These are phyloP conservation scores for Fusarium dimerum DNA, from an alignment of 2,329 filamentous ascomycete genomes.

Conservation along the genomic window DNA sequence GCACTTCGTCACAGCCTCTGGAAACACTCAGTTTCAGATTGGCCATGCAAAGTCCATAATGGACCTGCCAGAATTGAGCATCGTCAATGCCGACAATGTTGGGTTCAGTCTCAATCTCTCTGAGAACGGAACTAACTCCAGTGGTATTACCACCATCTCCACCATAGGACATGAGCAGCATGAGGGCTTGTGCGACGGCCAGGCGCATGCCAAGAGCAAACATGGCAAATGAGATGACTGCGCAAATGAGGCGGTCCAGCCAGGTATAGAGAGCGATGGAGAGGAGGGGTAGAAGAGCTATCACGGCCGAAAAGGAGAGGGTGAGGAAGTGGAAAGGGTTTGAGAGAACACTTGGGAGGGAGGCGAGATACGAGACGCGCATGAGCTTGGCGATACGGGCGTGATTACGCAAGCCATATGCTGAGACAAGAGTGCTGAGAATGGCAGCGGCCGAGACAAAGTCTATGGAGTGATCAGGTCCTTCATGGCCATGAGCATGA, in stretches of 20 bases:
- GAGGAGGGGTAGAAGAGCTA: conserved; percentile 80
- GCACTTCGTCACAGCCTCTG: conserved; percentile 66
- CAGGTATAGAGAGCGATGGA: conserved; percentile 78
- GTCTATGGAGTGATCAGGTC: conserved; percentile 77
- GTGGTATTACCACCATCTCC: conserved; percentile 36
- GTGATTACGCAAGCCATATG: conserved; percentile 86
- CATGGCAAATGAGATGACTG: conserved; percentile 83
- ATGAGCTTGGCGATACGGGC: conserved; percentile 89
- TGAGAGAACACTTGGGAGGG: conserved; percentile 81
- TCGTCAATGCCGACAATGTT: conserved; percentile 79
- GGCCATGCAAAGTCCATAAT: conserved; percentile 95
- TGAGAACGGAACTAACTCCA: conserved; percentile 72
- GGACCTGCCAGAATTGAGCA: conserved; percentile 97
- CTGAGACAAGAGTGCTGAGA: conserved; percentile 78
- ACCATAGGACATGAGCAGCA: conserved; percentile 91
- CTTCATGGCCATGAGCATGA: conserved; percentile 63
- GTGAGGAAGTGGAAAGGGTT: conserved; percentile 97
- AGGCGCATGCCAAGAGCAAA: conserved; percentile 82
- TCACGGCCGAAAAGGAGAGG: conserved; percentile 77
- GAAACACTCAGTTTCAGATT: conserved; percentile 79
- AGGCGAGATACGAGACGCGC: conserved; percentile 79
- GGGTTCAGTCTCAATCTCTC: conserved; percentile 81
- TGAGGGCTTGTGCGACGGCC: conserved; percentile 82
- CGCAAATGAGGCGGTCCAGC: conserved; percentile 81
- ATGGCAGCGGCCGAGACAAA: conserved; percentile 81